Base-by-base conservation (phyloP, 805 yeast species). In the Barnettozyma pratensis region DNA sequence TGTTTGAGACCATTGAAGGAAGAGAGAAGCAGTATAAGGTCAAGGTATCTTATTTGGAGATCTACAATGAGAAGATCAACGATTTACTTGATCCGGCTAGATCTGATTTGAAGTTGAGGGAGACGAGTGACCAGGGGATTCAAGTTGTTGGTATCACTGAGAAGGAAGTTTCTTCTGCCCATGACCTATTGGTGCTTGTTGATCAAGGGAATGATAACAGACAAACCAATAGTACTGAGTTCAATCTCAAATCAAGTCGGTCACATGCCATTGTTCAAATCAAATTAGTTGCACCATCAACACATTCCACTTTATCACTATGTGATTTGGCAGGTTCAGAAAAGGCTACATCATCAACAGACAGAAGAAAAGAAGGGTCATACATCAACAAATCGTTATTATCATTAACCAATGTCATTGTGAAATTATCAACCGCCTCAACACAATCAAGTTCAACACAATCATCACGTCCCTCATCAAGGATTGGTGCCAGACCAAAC, bases 271-370 rank as follows among this genome's bases (percentile, higher is more conserved):
- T 92, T 26, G 80, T 92, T 7, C 82, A 87, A 62, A 74, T 94
- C 25, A 72, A 81, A 49, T 62, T 92, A 14, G 31, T 26, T 9
- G 19, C 45, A 4, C 41, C 30, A 12, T 70, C 70, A 3, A 64
- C 71, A 2, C 77, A 76, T 62, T 47, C 69, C 10, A 81, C 89
- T 0, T 76, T 92, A 32, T 87, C 92, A 34, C 73, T 92, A 48
- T 92, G 98, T 70, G 99, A 92, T 68, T 75, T 92, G 60, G 99
- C 99, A 0, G 99, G 99, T 30, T 86, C 96, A n/a, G 99, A 92
- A 67, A 77, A 86, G 45, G 96, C 95, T 0, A 73, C 87, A 0
- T 63, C 64, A 1, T 71, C 70, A 48, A 66, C 72, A 1, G 97
- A 88, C 61, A 76, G 98, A 58, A 72, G 97, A 47, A 88, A 90